These are phyloP conservation scores for Lactarius tabidus DNA, from an alignment of 768 basidiomycete species.

Conservation along the genomic window DNA sequence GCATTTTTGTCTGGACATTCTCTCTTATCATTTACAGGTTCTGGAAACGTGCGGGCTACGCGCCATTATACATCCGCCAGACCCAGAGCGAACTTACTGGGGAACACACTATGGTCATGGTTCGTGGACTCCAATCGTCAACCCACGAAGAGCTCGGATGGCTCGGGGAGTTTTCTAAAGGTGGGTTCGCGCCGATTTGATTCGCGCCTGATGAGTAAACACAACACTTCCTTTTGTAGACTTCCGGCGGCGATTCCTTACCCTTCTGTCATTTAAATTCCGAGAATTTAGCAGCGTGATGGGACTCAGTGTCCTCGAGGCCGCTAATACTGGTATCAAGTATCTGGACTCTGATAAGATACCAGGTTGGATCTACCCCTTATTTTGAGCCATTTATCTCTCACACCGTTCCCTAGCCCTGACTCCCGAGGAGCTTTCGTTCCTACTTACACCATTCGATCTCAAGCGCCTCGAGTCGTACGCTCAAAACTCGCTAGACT, in stretches of 20 bases:
- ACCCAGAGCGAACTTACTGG: conserved; percentile 94
- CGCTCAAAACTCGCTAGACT: conserved; percentile 93
- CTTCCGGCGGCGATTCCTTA: conserved; percentile 86
- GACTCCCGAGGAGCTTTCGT: conserved; percentile 48
- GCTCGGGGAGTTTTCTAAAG: conserved; percentile 85
- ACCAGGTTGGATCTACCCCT: conserved; percentile 33
- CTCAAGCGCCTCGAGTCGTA: conserved; percentile 95
- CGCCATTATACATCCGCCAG: conserved; percentile 90
- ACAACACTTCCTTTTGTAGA: conserved; percentile 44
- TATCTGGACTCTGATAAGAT: conserved; percentile 38
- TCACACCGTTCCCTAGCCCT: conserved; percentile 45
- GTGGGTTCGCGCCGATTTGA: conserved; percentile 36
- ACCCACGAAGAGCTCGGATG: conserved; percentile 64
- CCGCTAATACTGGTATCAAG: conserved; percentile 61
- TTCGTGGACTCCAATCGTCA: conserved; percentile 73
- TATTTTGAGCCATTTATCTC: conserved; percentile 1
- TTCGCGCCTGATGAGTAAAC: not conserved
- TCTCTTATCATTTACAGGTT: conserved; percentile 46
- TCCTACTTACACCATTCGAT: conserved; percentile 84
- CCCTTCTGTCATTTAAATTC: conserved; percentile 90
- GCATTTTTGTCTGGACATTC: not conserved
- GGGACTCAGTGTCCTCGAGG: conserved; percentile 84
- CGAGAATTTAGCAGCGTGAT: conserved; percentile 88
- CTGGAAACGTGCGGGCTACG: conserved; percentile 93
- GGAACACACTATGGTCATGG: conserved; percentile 96